Base-by-base conservation (phyloP, 768 basidiomycete genomes). In the Lactarius sanguifluus region DNA sequence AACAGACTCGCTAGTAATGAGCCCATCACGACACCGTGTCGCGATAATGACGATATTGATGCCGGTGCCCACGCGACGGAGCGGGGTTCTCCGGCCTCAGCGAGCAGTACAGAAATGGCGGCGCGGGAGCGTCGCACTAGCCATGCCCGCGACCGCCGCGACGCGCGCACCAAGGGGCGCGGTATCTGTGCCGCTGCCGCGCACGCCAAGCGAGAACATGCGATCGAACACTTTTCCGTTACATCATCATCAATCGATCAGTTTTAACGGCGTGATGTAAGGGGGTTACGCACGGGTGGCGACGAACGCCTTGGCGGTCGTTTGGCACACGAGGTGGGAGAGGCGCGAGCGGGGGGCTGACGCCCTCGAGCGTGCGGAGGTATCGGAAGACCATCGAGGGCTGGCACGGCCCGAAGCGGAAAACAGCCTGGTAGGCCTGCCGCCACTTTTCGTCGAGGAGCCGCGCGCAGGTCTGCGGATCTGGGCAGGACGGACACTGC, bases 311-410 rank as follows among this genome's bases (percentile, higher is more conserved):
- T 93, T 94, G 6, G 95, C 95, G 59, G 89, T 90, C 10, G 85
- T 88, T 74, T 97, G 95, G 76, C 95, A 98, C 20, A 85, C 82
- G 36, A 95, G 88, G 71, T 96, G 93, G 0, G 90, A 91, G 50
- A 97, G 83, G 83, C 9, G 89, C 84, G 47, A 98, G 80, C 8
- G 94, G 91, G 2, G 95, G 95, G 71, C 90, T 94, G 68, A 95
- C 86, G 25, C 92, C 93, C 76, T 98, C 95, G 13, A 98, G 82
- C 76, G 89, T 90, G 56, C 95, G 86, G 41, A 96, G 83, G 78
- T 94, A 96, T 34, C 96, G 90, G 74, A 89, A 95, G 28, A 94
- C 91, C 89, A 96, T 94, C 38, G 90, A 92, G 1, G 93, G 92
- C 78, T 93, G 92, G 65, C 89, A 91, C 2, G 91, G 91, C 7